Evolutionary conservation across 495 filamentous ascomycete genomes (phyloP).

Genomic region (Corynascus novoguineensis): DNA sequence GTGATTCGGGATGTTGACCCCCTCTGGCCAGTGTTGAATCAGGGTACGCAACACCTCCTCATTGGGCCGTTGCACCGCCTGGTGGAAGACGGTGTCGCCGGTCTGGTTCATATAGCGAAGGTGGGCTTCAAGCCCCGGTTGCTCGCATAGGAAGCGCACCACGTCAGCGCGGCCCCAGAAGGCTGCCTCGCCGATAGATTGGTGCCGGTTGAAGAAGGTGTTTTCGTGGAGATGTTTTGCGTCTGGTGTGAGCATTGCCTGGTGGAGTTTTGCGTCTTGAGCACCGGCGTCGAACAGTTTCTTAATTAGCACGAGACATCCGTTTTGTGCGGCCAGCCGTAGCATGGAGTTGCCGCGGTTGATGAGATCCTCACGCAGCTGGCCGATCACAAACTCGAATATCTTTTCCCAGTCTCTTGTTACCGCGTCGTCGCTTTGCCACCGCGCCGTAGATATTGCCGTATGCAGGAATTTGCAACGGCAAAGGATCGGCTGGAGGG

Average conservation of each 20-base stretch:
- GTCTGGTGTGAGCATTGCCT: neutral
- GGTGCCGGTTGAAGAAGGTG: neutral
- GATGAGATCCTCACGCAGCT: neutral
- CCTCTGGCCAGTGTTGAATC: constrained; percentile 1
- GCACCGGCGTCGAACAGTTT: neutral
- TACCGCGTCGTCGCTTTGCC: neutral
- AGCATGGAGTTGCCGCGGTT: neutral
- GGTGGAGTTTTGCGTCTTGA: neutral
- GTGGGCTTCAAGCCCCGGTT: neutral
- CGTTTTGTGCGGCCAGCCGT: neutral
- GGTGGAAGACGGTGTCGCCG: neutral
- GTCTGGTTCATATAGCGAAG: neutral
- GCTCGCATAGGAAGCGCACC: constrained; percentile 6
- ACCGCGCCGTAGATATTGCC: neutral
- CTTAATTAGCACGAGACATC: neutral
- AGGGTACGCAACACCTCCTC: neutral
- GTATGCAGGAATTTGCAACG: neutral
- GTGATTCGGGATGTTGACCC: neutral
- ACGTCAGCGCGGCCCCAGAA: neutral
- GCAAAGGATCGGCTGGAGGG: neutral
- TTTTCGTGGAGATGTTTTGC: neutral
- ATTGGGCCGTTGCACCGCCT: neutral
- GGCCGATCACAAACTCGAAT: neutral
- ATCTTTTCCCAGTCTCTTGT: neutral
- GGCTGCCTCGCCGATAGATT: constrained; percentile 1